Evolutionary conservation across 2,329 filamentous ascomycete species (phyloP), one percentile per base, ranked within the genome.

Genomic region (Aspergillus tubingensis): DNA sequence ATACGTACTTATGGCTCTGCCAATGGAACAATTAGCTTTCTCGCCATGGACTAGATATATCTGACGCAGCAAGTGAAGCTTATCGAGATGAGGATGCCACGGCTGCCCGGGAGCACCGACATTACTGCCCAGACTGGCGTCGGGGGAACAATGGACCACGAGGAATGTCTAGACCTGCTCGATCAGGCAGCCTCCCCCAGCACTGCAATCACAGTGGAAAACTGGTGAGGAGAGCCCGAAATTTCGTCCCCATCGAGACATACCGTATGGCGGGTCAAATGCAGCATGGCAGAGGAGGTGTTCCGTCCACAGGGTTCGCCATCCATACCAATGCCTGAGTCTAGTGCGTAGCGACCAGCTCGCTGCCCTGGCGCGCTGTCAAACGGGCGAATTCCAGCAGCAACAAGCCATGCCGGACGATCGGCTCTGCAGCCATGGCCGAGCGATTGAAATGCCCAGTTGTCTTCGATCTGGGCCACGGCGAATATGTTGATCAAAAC

Each of bases 401-500:
- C 47, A 27, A 27, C 41, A 44, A 30, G 47, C 47, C 47, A 50
- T 30, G 47, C 47, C 47, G 10, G 21, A 21, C 21, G 41, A 44
- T 44, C 41, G 41, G 17, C 41, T 21, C 41, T 44, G 17, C 41
- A 44, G 10, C 47, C 47, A 17, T 32, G 47, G n/a, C 27, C 23
- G 32, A 36, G 32, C 11, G 47, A 50, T 30, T 11, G 41, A 49
- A 56, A 44, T 55, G 23, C 21, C 32, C 19, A 44, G 21, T 21
- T 44, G 41, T 19, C 19, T 44, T 19, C 39, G 48, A 51, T 53
- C 48, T 44, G 38, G 30, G 58, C 58, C 52, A 52, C 48, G 39
- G 43, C 49, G 53, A 32, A 23, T 62, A 60, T 62, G 59, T 64
- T 62, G 57, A 58, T 61, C 38, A 53, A 48, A 47, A 56, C 39